phyloP scores from a whole-genome alignment of 495 filamentous ascomycete genomes.

The Eremomyces bilateralis region DNA sequence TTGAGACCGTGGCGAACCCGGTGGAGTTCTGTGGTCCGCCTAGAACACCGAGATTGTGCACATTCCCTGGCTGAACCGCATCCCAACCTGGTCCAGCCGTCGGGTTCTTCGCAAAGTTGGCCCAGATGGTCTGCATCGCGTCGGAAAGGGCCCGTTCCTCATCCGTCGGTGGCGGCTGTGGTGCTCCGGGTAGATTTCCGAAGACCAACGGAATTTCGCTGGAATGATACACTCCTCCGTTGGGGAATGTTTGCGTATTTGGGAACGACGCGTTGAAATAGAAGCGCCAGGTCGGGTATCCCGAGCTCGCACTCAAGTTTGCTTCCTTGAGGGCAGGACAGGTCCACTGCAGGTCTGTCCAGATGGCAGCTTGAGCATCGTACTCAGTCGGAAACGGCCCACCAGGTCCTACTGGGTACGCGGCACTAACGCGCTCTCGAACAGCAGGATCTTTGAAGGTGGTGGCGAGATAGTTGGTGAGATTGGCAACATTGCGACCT shows the following conservation, averaged over 20 bases:
- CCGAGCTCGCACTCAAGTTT: not conserved
- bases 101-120: constrained; percentile 15
- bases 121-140: constrained; percentile 13
- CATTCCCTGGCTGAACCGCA: no score
- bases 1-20: no score
- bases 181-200: no score
- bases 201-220: constrained; percentile 12
- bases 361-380: not conserved
- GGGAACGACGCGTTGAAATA: constrained; percentile 14
- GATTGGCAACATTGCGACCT: no score
- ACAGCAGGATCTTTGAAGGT: not conserved
- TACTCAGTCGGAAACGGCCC: not conserved
- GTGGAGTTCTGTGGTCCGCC: no score
- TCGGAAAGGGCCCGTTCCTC: no score
- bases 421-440: not conserved
- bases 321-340: not conserved
- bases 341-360: not conserved
- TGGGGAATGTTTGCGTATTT: constrained; percentile 9
- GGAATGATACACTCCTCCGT: constrained; percentile 10
- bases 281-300: constrained; percentile 9
- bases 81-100: constrained; percentile 13
- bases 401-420: not conserved
- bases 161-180: no score
- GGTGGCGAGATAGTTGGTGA: not conserved
- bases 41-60: not conserved